A percentile compares a stretch with the other conserved stretches of the same genome.
These are phyloP conservation scores for Naganishia onofrii DNA, from an alignment of 768 basidiomycete genomes.

Conservation along the genomic window DNA sequence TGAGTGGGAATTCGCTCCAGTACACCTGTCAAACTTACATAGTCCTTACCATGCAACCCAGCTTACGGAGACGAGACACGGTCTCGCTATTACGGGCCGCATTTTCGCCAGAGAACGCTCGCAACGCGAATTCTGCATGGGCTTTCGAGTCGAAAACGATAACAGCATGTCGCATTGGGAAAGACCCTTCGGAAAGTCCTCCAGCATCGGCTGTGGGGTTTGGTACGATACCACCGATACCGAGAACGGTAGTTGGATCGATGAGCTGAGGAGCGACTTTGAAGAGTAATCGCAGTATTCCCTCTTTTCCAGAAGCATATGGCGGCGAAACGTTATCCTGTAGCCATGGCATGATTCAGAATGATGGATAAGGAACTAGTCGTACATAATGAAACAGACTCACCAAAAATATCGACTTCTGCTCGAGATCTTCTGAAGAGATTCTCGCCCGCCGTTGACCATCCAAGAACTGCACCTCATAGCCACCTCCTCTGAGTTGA, in stretches of 20 bases:
- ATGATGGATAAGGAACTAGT: neutral
- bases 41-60: neutral
- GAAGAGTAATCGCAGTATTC: conserved; percentile 5
- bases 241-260: neutral
- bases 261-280: neutral
- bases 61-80: neutral
- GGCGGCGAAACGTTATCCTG: conserved; percentile 14
- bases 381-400: neutral
- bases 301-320: conserved; percentile 19
- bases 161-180: conserved; percentile 8
- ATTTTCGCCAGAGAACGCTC: neutral
- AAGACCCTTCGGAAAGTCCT: too few species aligned
- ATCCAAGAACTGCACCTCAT: conserved; percentile 11
- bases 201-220: neutral
- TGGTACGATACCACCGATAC: conserved; percentile 8
- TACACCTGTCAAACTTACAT: neutral
- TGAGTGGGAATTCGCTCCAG: neutral
- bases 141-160: conserved; percentile 1
- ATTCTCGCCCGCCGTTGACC: conserved; percentile 4
- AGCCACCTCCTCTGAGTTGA: neutral
- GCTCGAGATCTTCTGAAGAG: neutral
- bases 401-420: conserved; percentile 8
- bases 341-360: neutral
- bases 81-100: neutral
- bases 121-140: neutral